Conservation (phyloP, 78 protist genomes). For the Monosiga brevicollis region DNA sequence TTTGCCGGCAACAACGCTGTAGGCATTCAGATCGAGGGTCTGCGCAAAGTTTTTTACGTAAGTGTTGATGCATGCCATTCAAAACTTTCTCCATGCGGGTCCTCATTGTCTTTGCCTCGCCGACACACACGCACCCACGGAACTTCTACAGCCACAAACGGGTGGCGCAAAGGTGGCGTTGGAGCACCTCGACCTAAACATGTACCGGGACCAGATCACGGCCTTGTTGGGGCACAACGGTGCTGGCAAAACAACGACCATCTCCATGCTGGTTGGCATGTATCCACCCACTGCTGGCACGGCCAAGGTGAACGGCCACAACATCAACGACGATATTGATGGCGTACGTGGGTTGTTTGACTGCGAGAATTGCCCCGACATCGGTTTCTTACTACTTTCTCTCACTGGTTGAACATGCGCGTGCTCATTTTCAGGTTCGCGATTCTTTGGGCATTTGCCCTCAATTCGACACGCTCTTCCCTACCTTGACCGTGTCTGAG, state of each 20-base stretch:
- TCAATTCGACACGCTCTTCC: conserved; percentile 66
- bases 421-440: neutral
- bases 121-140: no score
- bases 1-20: neutral
- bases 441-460: conserved; percentile 75
- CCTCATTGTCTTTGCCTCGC: no score
- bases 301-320: conserved; percentile 50
- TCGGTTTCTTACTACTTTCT: neutral
- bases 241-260: conserved; percentile 83
- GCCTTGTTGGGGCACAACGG: neutral
- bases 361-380: neutral
- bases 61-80: no score
- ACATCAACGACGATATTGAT: conserved; percentile 8
- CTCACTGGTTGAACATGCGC: neutral
- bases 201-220: conserved; percentile 16
- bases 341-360: neutral
- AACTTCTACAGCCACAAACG: neutral
- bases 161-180: conserved; percentile 10
- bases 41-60: conserved; percentile 10
- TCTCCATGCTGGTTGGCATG: conserved; percentile 68
- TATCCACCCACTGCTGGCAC: conserved; percentile 58
- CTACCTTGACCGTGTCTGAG: conserved; percentile 40
- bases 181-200: neutral
- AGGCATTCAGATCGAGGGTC: neutral
- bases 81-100: no score